Evolutionary conservation across 164 flowering plant genomes (phyloP).

Genomic region (Piper betle): DNA sequence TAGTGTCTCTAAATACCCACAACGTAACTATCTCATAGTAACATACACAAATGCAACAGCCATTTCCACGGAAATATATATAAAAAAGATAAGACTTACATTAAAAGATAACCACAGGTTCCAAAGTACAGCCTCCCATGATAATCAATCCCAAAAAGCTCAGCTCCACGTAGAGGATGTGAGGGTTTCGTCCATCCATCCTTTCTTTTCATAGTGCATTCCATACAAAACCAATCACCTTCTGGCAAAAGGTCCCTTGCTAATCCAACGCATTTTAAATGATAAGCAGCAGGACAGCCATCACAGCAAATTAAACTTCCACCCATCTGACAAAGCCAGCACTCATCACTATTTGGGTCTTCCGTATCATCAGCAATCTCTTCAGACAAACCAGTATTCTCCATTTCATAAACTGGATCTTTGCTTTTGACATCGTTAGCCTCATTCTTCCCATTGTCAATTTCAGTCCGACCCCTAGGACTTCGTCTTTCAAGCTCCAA

Average conservation of each 20-base stretch:
- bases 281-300: conserved; percentile 99
- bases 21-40: not conserved
- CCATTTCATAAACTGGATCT: conserved; percentile 23
- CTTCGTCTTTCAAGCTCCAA: conserved; percentile 61
- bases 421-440: conserved; percentile 35
- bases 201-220: conserved; percentile 47
- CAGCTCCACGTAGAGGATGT: conserved; percentile 65
- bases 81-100: conserved; percentile 48
- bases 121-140: conserved; percentile 50
- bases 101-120: conserved; percentile 70
- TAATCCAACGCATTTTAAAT: conserved; percentile 83
- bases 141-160: conserved; percentile 69
- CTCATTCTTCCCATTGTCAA: conserved; percentile 29
- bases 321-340: conserved; percentile 95
- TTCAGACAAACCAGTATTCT: conserved; percentile 29
- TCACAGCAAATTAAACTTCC: conserved; percentile 94
- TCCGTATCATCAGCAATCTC: conserved; percentile 31
- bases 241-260: conserved; percentile 63
- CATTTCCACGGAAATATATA: not conserved
- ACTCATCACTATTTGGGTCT: conserved; percentile 91
- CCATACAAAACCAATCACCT: conserved; percentile 97
- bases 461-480: conserved; percentile 21
- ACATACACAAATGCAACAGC: not conserved
- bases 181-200: conserved; percentile 33
- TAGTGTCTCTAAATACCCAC: too few species aligned